Evolutionary conservation across 768 basidiomycete genomes (phyloP).

Genomic region (Fomitopsis pulvina): DNA sequence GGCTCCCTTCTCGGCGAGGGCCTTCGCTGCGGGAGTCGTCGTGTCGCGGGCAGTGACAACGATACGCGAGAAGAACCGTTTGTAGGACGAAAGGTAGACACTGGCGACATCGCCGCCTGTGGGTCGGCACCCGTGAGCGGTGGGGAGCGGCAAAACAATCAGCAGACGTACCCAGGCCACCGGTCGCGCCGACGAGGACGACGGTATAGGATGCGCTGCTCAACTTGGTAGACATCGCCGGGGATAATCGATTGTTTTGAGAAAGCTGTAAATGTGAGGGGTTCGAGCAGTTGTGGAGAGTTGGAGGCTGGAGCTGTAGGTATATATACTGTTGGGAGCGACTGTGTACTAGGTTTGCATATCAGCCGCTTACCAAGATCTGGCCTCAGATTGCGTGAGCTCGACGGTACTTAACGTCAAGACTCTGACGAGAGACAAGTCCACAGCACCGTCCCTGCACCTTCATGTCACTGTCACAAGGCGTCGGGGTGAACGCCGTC

Average conservation of each 20-base stretch:
- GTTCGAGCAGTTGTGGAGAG: background rate
- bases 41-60: constrained; percentile 12
- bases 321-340: background rate
- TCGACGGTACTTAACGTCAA: background rate
- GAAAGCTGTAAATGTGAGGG: background rate
- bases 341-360: background rate
- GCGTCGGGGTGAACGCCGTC: no score
- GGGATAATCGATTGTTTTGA: background rate
- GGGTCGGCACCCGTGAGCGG: background rate
- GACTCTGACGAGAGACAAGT: no score
- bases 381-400: background rate
- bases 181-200: constrained; percentile 3
- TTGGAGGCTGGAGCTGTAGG: background rate
- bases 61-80: constrained; percentile 9
- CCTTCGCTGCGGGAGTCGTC: constrained; percentile 6
- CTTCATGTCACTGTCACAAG: no score
- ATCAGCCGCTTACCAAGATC: background rate
- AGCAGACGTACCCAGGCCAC: background rate
- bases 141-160: background rate
- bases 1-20: constrained; percentile 11
- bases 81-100: background rate
- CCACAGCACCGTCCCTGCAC: no score
- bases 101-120: background rate
- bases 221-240: background rate
- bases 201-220: constrained; percentile 1